Evolutionary conservation across 1,284 basidiomycete genomes (phyloP), one percentile per base, ranked within the genome.

Genomic region (Papiliotrema flavescens): DNA sequence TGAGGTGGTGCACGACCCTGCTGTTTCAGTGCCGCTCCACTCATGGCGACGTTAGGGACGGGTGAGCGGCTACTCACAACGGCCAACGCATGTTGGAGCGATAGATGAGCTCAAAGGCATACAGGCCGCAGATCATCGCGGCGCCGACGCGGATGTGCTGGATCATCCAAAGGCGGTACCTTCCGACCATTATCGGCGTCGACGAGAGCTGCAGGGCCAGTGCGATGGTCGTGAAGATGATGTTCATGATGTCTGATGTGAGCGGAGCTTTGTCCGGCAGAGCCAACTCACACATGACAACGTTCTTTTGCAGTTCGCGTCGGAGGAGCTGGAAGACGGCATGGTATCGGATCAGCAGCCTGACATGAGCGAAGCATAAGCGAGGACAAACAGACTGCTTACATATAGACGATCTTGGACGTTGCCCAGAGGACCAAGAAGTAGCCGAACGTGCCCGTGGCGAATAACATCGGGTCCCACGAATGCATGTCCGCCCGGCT

Each of bases 231-330:
- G 39, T 32, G 34, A 37, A 40, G 36, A 42, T 50, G 20, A 50
- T 22, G 28, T 50, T n/a, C 34, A 41, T 40, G 8, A 22, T n/a
- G 39, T 42, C 24, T 42, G 14, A 5, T 22, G 26, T 32, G 22
- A 34, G 24, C 44, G 4, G 24, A 5, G 9, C 6, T 6, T 26
- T 26, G 14, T 23, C 9, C 28, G 6, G 17, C 3, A 32, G 6
- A 4, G 44, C 26, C 24, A 17, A 32, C 48, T 42, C 19, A 50
- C 48, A 50, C 37, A 50, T 50, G n/a, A 50, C 48, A 22, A 50
- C 34, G 22, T 50, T 50, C 36, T 50, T 50, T 37, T 42, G n/a
- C 11, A 32, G 36, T 9, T 50, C 48, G 9, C 23, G 22, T 6
- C 32, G 22, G 13, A 50, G 26, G 4, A 26, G 23, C 24, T 36